These are phyloP conservation scores for Trichoderma endophyticum DNA, from an alignment of 2,329 filamentous ascomycete species.

Conservation along the genomic window DNA sequence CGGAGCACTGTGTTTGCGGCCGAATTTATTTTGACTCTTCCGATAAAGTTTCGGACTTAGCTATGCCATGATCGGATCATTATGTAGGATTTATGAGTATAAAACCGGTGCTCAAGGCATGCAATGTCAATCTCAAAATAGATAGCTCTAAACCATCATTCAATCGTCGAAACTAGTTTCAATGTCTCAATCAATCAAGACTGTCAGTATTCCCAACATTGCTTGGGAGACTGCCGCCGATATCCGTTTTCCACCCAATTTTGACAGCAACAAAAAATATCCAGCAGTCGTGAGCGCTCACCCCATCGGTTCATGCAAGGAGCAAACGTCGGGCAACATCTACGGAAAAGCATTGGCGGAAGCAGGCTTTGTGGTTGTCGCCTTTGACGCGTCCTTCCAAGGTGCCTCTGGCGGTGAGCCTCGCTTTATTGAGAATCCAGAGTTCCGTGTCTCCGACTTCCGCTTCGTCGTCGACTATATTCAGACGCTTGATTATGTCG, in stretches of 20 bases:
- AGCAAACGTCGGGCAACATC: neutral
- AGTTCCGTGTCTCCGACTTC: neutral
- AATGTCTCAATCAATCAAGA: neutral
- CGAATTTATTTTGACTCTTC: neutral
- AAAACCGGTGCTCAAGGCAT: neutral
- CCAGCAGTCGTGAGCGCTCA: neutral
- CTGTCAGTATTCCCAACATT: neutral
- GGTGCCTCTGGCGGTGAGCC: neutral
- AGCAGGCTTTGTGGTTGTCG: neutral
- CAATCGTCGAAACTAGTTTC: neutral
- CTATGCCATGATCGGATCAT: neutral
- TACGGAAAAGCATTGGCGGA: neutral
- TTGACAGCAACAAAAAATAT: neutral
- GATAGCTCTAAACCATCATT: neutral
- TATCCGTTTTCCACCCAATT: neutral
- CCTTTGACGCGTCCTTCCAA: neutral
- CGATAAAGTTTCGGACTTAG: neutral
- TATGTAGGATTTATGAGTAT: neutral
- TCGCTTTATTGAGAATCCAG: neutral
- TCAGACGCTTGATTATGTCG: neutral
- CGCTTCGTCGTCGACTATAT: neutral
- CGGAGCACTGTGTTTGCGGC: neutral
- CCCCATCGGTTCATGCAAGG: neutral
- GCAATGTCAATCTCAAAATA: neutral
- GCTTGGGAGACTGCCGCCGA: neutral